Conservation (phyloP, 441 rosid species). For the Pelargonium myrrhifolium region DNA sequence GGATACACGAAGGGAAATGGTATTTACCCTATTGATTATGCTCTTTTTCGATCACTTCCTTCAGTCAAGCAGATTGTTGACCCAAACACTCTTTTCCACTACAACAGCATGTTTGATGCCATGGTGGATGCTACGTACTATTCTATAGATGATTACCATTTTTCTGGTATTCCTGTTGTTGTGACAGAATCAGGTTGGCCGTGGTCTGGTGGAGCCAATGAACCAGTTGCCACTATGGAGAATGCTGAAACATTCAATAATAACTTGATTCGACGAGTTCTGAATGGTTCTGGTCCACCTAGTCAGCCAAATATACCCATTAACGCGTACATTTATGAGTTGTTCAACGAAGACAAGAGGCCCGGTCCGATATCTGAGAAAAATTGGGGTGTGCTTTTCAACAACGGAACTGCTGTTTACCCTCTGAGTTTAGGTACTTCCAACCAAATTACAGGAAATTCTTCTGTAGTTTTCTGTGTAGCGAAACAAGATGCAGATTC, state of each 20-base stretch:
- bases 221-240: constrained; percentile 58
- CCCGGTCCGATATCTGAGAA: constrained; percentile 65
- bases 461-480: constrained; percentile 53
- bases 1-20: constrained; percentile 77
- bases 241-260: constrained; percentile 69
- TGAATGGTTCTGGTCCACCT: constrained; percentile 84
- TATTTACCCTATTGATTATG: constrained; percentile 74
- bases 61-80: constrained; percentile 91
- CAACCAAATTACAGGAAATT: constrained; percentile 30
- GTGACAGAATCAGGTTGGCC: constrained; percentile 98
- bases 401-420: constrained; percentile 66
- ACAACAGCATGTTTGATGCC: constrained; percentile 91
- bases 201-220: constrained; percentile 57
- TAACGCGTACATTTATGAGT: constrained; percentile 73
- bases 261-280: constrained; percentile 62
- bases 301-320: constrained; percentile 58
- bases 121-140: constrained; percentile 94
- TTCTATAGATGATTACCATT: constrained; percentile 60
- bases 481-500: constrained; percentile 61
- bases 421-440: constrained; percentile 42
- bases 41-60: constrained; percentile 63
- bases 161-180: constrained; percentile 63
- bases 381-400: constrained; percentile 78
- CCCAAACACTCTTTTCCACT: constrained; percentile 83
- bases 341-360: constrained; percentile 76